Percentiles rank a stretch among this genome's conserved stretches.
Evolutionary conservation across 257 asterid genomes (phyloP).

Genomic region (Rauvolfia tetraphylla): DNA sequence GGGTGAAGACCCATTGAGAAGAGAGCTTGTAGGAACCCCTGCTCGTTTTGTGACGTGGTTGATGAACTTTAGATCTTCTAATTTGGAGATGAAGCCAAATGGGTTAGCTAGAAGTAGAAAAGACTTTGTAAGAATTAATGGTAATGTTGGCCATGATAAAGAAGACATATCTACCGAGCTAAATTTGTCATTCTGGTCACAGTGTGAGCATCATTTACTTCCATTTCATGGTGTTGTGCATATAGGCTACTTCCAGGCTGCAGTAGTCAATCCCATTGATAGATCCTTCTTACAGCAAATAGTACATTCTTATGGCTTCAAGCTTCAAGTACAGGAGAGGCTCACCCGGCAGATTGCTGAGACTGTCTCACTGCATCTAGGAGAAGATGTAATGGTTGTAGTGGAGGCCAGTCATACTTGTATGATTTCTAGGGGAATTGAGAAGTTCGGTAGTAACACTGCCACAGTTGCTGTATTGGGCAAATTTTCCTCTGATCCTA

Average conservation of each 20-base stretch:
- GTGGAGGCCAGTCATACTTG: constrained; percentile 95
- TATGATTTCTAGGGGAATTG: constrained; percentile 89
- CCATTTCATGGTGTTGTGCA: constrained; percentile 94
- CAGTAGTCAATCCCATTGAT: constrained; percentile 34
- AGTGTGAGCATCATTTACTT: constrained; percentile 90
- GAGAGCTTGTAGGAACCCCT: constrained; percentile 75
- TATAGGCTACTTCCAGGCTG: constrained; percentile 56
- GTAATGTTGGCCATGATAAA: constrained; percentile 26
- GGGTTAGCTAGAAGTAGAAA: constrained; percentile 38
- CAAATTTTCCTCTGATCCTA: constrained; percentile 62
- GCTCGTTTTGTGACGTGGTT: constrained; percentile 73
- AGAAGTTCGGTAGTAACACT: constrained; percentile 86
- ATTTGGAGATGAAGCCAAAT: constrained; percentile 55
- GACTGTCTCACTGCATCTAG: constrained; percentile 56
- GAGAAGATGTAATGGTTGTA: constrained; percentile 82
- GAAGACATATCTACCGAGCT: constrained; percentile 52
- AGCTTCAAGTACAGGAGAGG: constrained; percentile 97
- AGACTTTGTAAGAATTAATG: constrained; percentile 27
- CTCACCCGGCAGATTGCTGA: constrained; percentile 91
- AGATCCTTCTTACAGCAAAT: constrained; percentile 63
- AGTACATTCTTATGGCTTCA: constrained; percentile 81
- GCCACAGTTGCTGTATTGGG: constrained; percentile 87
- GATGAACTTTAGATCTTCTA: constrained; percentile 54
- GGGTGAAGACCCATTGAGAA: constrained; percentile 79
- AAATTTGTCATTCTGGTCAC: constrained; percentile 73